These are phyloP conservation scores for Viola odorata DNA, from an alignment of 345 rosid genomes.

Conservation along the genomic window DNA sequence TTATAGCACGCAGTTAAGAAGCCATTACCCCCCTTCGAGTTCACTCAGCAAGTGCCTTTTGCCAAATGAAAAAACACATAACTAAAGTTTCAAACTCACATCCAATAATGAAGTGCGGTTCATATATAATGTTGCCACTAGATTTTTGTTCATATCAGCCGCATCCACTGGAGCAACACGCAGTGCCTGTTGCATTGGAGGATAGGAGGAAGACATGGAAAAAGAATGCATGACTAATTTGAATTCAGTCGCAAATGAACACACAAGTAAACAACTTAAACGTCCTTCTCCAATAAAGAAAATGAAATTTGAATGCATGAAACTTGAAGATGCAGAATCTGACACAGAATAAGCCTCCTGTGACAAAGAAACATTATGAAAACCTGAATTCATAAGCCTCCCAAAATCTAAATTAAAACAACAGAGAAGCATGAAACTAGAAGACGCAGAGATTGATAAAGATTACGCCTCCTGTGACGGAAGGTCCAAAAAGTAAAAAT, in stretches of 20 bases:
- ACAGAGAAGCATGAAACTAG: too few relatives aligned
- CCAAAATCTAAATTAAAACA: too few relatives aligned
- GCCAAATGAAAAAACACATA: neutral
- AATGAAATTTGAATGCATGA: neutral
- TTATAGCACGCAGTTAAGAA: too few relatives aligned
- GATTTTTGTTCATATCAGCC: slow-evolving; percentile 51
- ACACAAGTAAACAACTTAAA: neutral
- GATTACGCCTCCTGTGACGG: too few relatives aligned
- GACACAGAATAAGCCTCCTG: too few relatives aligned
- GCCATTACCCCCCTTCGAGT: too few relatives aligned
- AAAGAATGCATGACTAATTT: neutral
- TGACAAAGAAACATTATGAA: too few relatives aligned
- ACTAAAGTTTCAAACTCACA: slow-evolving; percentile 21
- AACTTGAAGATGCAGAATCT: neutral
- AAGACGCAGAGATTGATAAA: too few relatives aligned
- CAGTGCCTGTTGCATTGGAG: slow-evolving; percentile 42
- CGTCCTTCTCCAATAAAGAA: neutral
- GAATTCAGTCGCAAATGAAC: neutral
- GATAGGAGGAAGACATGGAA: neutral
- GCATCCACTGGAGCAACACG: slow-evolving; percentile 58
- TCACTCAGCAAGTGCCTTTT: too few relatives aligned
- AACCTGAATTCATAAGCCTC: too few relatives aligned
- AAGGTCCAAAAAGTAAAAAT: too few relatives aligned
- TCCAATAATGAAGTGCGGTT: slow-evolving; percentile 65
- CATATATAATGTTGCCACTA: slow-evolving; percentile 60